Evolutionary conservation across 2,329 filamentous ascomycete species (phyloP), one percentile per base, ranked within the genome.

Genomic region (Cordyceps farinosa): DNA sequence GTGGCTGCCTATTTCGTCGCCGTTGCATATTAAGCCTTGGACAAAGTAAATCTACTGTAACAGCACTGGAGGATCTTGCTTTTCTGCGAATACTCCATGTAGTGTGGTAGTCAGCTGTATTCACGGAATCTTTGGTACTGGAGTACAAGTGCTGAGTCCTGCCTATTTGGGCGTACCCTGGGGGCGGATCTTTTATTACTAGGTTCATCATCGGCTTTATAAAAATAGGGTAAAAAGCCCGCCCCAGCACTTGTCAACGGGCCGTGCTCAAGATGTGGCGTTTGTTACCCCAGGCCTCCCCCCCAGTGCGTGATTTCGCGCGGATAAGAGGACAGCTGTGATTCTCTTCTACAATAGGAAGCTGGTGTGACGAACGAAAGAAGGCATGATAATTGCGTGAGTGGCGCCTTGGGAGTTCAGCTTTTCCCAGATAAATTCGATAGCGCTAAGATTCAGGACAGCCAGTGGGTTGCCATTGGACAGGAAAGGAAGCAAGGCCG

Each of bases 311-410:
- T 29, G 29, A 56, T 45, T 45, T 34, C 29, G 40, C 9, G 54
- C 54, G 30, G 40, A 45, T 34, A 34, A 45, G 27, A 36, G 50
- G 40, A 40, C n/a, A 40, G 10, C 40, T 34, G 40, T 22, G 40
- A 56, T 22, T 15, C 40, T 15, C 45, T 56, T 30, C 54, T 56
- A 27, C 30, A 56, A 56, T 56, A 56, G 54, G 54, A 45, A 56
- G 54, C 40, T 40, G 22, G 22, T 54, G 52, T 38, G 27, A 4
- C 30, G 3, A 27, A 38, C 38, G 55, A 29, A 48, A 47, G 22
- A 58, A 58, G 55, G 13, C 17, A 32, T 30, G 11, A 38, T 27
- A 9, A 58, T 48, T 32, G 55, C 44, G 55, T 15, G n/a, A 48
- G 55, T 38, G 55, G 42, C 55, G 7, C 40, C 17, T 40, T 9